These are phyloP conservation scores for Trametes gibbosa DNA, from an alignment of 768 basidiomycete species.

Conservation along the genomic window DNA sequence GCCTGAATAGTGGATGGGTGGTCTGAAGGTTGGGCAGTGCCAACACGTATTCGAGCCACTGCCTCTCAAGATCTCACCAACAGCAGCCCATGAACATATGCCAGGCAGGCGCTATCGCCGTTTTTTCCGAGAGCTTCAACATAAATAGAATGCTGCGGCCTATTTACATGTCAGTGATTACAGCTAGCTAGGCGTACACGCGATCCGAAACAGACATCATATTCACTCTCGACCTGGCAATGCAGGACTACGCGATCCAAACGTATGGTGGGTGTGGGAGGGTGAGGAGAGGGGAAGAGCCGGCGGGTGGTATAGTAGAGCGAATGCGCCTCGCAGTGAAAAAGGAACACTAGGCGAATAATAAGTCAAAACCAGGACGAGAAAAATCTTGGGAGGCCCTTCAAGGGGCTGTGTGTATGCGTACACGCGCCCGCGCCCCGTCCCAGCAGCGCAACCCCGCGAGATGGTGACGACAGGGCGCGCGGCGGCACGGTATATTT, in stretches of 20 bases:
- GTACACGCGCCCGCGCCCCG: background rate
- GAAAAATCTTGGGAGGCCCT: slow-evolving; percentile 1
- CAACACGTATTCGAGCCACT: too few species aligned
- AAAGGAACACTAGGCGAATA: background rate
- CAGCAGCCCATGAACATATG: too few species aligned
- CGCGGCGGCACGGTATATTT: background rate
- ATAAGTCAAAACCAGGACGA: background rate
- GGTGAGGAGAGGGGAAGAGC: background rate
- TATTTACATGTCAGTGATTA: slow-evolving; percentile 20
- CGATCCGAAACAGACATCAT: slow-evolving; percentile 13
- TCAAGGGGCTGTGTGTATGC: background rate
- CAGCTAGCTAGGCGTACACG: slow-evolving; percentile 23
- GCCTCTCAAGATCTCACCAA: too few species aligned
- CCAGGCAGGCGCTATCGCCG: too few species aligned
- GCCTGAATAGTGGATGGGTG: too few species aligned
- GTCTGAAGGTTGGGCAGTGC: too few species aligned
- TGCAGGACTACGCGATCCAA: slow-evolving; percentile 2
- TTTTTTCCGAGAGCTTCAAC: background rate
- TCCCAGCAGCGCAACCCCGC: background rate
- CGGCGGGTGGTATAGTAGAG: slow-evolving; percentile 8
- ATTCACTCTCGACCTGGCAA: slow-evolving; percentile 8
- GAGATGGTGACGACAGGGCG: background rate
- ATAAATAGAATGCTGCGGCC: slow-evolving; percentile 17
- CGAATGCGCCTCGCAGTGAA: background rate
- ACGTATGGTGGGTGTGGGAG: background rate